These are phyloP conservation scores for Capronia americana DNA, from an alignment of 2,329 filamentous ascomycete genomes.

Conservation along the genomic window DNA sequence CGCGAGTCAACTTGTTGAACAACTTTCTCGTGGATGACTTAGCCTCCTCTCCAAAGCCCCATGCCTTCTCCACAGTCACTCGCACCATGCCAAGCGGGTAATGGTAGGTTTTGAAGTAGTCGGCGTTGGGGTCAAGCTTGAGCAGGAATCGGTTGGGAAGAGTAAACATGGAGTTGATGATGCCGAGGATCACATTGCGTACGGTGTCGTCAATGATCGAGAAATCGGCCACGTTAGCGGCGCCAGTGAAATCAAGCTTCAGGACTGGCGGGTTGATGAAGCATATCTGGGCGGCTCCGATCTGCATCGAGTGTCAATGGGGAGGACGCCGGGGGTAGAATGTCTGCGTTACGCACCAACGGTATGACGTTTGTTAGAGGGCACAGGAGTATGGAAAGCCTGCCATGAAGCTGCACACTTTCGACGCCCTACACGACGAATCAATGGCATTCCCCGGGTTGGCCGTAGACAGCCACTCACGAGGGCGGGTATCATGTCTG, in stretches of 20 bases:
- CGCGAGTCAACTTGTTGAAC: constrained; percentile 34
- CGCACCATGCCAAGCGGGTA: constrained; percentile 35
- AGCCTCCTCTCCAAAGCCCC: constrained; percentile 32
- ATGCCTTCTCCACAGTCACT: constrained; percentile 35
- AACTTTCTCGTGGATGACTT: constrained; percentile 32
- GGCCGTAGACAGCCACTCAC: constrained; percentile 25
- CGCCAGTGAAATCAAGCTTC: constrained; percentile 36
- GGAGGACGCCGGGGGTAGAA: constrained; percentile 12
- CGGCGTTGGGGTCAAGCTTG: constrained; percentile 46
- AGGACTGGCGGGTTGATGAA: constrained; percentile 36
- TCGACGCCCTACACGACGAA: constrained; percentile 29
- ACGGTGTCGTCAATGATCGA: constrained; percentile 34
- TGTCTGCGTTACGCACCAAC: constrained; percentile 30
- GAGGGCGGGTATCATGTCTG: constrained; percentile 34
- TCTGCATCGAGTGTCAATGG: constrained; percentile 25
- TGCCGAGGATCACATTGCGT: constrained; percentile 34
- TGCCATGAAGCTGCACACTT: constrained; percentile 33
- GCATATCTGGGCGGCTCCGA: constrained; percentile 34
- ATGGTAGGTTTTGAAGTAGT: constrained; percentile 44
- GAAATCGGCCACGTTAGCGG: constrained; percentile 36
- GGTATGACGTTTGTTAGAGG: constrained; percentile 36
- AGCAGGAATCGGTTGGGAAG: constrained; percentile 35
- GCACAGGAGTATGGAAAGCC: constrained; percentile 33
- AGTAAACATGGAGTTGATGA: constrained; percentile 37
- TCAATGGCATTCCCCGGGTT: constrained; percentile 21